phyloP scores from a whole-genome alignment of 116 monocot genomes.

The Papilionanthe hybrid region DNA sequence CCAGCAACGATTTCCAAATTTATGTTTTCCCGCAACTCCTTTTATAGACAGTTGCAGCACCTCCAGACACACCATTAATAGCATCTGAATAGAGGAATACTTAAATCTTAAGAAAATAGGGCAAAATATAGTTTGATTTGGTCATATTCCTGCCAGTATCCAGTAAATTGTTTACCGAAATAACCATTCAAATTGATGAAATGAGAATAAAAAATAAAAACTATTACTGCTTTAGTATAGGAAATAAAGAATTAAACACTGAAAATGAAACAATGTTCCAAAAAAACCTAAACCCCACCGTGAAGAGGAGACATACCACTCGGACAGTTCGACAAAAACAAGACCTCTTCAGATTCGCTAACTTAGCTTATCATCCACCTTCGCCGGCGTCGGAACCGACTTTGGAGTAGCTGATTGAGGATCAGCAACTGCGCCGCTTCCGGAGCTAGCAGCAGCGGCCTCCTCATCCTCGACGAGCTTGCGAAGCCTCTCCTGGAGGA shows the following conservation, averaged over 20 bases:
- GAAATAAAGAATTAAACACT: background rate
- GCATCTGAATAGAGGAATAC: background rate
- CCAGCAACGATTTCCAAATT: background rate
- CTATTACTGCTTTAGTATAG: background rate
- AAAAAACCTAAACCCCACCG: conserved; percentile 1
- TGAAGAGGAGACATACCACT: background rate
- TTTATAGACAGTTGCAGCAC: background rate
- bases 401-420: background rate
- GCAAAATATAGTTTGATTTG: background rate
- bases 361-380: background rate
- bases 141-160: background rate
- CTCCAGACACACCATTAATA: background rate
- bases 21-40: background rate
- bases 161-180: background rate
- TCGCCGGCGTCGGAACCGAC: background rate
- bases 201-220: background rate
- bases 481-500: conserved; percentile 57
- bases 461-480: conserved; percentile 56
- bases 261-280: background rate
- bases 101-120: background rate
- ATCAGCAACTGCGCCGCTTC: background rate
- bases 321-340: background rate
- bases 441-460: conserved; percentile 13
- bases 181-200: background rate
- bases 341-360: background rate